A percentile compares a stretch with the other conserved stretches of the same genome.
Evolutionary conservation across 2,329 filamentous ascomycete species (phyloP).

Genomic region (Aaosphaeria arxii): DNA sequence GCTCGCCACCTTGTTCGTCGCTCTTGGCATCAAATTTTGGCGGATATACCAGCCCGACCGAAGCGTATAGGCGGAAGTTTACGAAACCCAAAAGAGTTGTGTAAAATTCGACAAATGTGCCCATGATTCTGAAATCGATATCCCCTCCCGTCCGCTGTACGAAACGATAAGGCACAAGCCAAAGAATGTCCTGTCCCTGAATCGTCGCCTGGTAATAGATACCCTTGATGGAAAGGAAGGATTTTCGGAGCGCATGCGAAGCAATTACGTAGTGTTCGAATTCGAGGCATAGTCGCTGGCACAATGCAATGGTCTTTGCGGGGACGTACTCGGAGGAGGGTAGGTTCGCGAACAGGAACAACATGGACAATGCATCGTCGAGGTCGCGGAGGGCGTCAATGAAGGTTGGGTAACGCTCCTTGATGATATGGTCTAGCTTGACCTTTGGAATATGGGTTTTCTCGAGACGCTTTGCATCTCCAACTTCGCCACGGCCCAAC

Average conservation of each 20-base stretch:
- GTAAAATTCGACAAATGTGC: constrained; percentile 98
- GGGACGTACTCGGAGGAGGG: constrained; percentile 87
- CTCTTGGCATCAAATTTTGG: constrained; percentile 86
- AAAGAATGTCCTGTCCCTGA: constrained; percentile 93
- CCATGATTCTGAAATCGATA: constrained; percentile 98
- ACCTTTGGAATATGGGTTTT: constrained; percentile 87
- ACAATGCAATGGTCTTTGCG: constrained; percentile 91
- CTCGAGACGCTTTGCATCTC: constrained; percentile 84
- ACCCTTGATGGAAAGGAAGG: constrained; percentile 96
- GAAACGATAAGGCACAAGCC: constrained; percentile 97
- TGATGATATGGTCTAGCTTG: constrained; percentile 93
- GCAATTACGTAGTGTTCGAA: constrained; percentile 97
- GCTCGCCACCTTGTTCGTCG: constrained; percentile 85
- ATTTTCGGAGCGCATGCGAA: constrained; percentile 88
- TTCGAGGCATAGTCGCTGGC: constrained; percentile 88
- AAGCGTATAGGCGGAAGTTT: constrained; percentile 92
- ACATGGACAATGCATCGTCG: constrained; percentile 93
- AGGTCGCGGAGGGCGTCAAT: constrained; percentile 90
- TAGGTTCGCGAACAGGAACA: constrained; percentile 96
- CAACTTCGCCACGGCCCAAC: constrained; percentile 84
- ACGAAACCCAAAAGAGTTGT: constrained; percentile 93
- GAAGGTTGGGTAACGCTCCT: constrained; percentile 97
- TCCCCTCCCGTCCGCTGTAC: constrained; percentile 92
- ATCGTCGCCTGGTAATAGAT: constrained; percentile 99
- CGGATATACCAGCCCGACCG: constrained; percentile 87